Conservation (phyloP, 441 rosid species). For the Populus hybrid region DNA sequence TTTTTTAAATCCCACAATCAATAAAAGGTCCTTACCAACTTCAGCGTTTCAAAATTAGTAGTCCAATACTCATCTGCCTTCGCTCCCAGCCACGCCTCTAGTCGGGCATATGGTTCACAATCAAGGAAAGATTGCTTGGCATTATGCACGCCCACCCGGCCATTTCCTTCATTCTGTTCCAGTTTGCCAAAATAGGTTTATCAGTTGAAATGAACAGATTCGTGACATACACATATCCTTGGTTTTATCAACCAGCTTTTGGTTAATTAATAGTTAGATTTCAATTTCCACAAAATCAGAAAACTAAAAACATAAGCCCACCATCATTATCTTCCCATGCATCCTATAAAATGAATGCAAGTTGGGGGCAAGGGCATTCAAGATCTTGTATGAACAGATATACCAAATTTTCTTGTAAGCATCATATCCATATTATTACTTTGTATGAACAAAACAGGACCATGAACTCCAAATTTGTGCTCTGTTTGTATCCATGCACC, state of each 20-base stretch:
- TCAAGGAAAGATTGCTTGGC: conserved; percentile 39
- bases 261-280: not conserved
- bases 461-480: not conserved
- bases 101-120: conserved; percentile 31
- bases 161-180: conserved; percentile 26
- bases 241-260: not conserved
- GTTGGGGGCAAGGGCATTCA: not conserved
- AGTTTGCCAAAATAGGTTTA: not conserved
- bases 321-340: not conserved
- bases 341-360: not conserved
- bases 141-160: conserved; percentile 30
- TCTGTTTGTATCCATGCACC: not conserved
- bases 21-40: conserved; percentile 22
- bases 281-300: not conserved
- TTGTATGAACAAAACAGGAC: not conserved
- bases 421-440: not conserved
- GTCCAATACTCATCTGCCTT: conserved; percentile 32
- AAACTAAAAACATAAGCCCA: not conserved
- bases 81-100: conserved; percentile 35
- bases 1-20: not conserved
- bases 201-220: not conserved
- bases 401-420: not conserved
- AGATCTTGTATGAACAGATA: not conserved
- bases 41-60: conserved; percentile 23
- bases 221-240: not conserved